phyloP scores from a whole-genome alignment of 768 basidiomycete genomes.

The Amanita fuliginea region DNA sequence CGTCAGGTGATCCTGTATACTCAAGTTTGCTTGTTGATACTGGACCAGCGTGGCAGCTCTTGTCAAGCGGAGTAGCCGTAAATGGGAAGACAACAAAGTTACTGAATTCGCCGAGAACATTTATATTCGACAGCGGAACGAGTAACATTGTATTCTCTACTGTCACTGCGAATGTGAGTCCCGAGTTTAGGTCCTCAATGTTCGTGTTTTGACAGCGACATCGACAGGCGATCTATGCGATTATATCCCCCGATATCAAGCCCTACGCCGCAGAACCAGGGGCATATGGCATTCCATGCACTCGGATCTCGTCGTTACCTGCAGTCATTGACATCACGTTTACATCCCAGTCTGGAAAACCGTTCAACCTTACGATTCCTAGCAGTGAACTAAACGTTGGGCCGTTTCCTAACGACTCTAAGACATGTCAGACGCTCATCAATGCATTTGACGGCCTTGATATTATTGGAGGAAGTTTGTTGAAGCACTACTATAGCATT shows the following conservation, averaged over 20 bases:
- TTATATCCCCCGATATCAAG: slow-evolving; percentile 36
- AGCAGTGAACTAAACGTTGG: slow-evolving; percentile 45
- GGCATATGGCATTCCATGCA: slow-evolving; percentile 31
- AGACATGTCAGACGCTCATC: no score
- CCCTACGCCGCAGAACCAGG: slow-evolving; percentile 39
- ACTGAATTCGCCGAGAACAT: slow-evolving; percentile 26
- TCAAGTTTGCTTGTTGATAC: slow-evolving; percentile 25
- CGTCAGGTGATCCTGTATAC: slow-evolving; percentile 28
- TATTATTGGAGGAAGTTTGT: slow-evolving; percentile 41
- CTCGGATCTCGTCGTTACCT: slow-evolving; percentile 31
- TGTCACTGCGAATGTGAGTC: slow-evolving; percentile 24
- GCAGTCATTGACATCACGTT: slow-evolving; percentile 39
- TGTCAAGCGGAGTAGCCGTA: slow-evolving; percentile 24
- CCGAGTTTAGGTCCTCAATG: not conserved
- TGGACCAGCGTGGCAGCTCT: slow-evolving; percentile 26
- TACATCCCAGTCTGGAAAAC: slow-evolving; percentile 32
- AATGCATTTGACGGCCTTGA: slow-evolving; percentile 36
- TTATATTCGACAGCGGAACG: slow-evolving; percentile 52
- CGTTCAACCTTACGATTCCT: slow-evolving; percentile 34
- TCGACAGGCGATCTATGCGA: slow-evolving; percentile 29
- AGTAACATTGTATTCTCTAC: slow-evolving; percentile 34
- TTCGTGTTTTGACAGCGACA: not conserved
- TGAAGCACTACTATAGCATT: no score
- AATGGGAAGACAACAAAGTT: slow-evolving; percentile 31
- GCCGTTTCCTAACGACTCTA: slow-evolving; percentile 36